Percentiles rank a stretch among this genome's conserved stretches.
These are phyloP conservation scores for Neurospora sp. DNA, from an alignment of 2,329 filamentous ascomycete genomes.

Conservation along the genomic window DNA sequence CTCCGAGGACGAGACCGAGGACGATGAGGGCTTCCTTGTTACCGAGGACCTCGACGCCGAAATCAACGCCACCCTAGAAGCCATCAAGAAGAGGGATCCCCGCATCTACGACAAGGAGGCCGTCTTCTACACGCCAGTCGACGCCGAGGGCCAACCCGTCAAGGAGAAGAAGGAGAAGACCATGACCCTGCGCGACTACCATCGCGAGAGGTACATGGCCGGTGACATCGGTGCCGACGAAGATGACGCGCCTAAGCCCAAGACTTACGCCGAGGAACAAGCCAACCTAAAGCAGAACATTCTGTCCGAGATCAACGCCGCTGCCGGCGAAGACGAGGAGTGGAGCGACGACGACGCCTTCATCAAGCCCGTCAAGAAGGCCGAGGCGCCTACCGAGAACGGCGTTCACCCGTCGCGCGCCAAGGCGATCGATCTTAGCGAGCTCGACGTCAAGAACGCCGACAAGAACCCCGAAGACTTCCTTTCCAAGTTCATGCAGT, in stretches of 20 bases:
- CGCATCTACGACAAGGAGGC: constrained; percentile 72
- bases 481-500: constrained; percentile 90
- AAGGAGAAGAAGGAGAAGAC: constrained; percentile 65
- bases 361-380: constrained; percentile 57
- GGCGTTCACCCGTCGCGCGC: constrained; percentile 49
- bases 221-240: constrained; percentile 53
- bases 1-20: constrained; percentile 69
- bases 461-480: constrained; percentile 82
- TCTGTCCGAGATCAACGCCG: constrained; percentile 69
- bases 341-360: constrained; percentile 62
- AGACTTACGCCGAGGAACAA: constrained; percentile 83
- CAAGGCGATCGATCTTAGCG: constrained; percentile 34
- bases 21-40: constrained; percentile 79
- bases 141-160: constrained; percentile 32
- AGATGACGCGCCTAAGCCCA: constrained; percentile 36
- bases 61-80: constrained; percentile 76
- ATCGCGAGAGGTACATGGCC: constrained; percentile 76
- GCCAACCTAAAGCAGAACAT: constrained; percentile 69
- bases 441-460: constrained; percentile 61
- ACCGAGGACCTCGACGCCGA: constrained; percentile 79
- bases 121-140: constrained; percentile 65
- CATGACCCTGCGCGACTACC: constrained; percentile 80
- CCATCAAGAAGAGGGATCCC: constrained; percentile 84
- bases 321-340: constrained; percentile 36
- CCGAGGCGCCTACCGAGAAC: constrained; percentile 24